Base-by-base conservation (phyloP, 495 filamentous ascomycete genomes). In the Tuber brumale region DNA sequence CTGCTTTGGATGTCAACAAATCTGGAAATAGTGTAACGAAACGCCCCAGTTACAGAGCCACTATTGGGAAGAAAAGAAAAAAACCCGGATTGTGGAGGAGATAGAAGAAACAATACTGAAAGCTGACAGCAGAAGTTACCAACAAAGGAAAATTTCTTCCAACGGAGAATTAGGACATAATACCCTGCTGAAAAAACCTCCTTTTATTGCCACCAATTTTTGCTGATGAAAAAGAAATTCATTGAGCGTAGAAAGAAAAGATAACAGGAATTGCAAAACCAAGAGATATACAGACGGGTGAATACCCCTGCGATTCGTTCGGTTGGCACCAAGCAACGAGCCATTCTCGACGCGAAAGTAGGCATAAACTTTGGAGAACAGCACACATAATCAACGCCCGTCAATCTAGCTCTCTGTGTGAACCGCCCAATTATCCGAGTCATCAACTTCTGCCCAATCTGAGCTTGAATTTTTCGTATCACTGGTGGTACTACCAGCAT, bases 341-440 rank as follows among this genome's bases (percentile, higher is more conserved):
- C 57, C 57, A n/a, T 1, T 2, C 27, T 8, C 57, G 14, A 57
- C n/a, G 12, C 48, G 21, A 81, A 75, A 74, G 77, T 46, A 70
- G 31, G 21, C 27, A 72, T 35, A 72, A 57, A 27, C 72, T 77
- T 77, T 74, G 75, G 45, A 74, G 70, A 72, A 73, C 43, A 46
- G 37, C 44, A 69, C n/a, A 70, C 41, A 72, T 46, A 39, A 41
- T 39, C 69, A 21, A 51, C 74, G 23, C 35, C 70, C 16, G 18
- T 51, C 43, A n/a, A 31, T n/a, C 70, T 79, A 82, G 31, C 74
- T 70, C 45, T 82, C 81, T 18, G 81, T 81, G 48, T 82, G 81
- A 75, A 82, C 81, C 41, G 78, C 81, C 81, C 81, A 82, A 51
- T 82, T 80, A 27, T 82, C 81, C 39, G 78, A 73, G 69, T 82